These are phyloP conservation scores for Neurospora sp. DNA, from an alignment of 2,329 filamentous ascomycete species.

Conservation along the genomic window DNA sequence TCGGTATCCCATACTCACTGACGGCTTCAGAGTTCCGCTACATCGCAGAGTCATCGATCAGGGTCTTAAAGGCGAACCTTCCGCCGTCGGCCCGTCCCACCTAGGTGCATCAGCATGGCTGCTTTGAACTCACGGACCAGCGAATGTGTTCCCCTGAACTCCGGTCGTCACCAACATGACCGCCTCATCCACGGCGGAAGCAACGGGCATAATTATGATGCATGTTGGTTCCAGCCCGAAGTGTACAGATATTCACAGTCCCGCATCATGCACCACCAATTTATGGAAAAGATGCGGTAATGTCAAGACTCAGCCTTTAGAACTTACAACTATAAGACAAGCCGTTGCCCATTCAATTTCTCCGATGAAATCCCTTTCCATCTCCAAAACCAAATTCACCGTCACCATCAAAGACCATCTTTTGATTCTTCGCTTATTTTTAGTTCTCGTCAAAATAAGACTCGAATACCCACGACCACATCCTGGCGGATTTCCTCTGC, in stretches of 20 bases:
- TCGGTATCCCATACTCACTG: not conserved
- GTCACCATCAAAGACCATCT: not conserved
- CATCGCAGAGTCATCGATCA: not conserved
- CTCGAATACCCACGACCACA: not conserved
- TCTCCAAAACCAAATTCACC: not conserved
- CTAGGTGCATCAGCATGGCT: not conserved
- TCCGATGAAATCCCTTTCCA: not conserved
- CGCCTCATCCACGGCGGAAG: not conserved
- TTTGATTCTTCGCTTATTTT: not conserved
- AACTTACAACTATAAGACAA: not conserved
- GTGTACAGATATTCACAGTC: not conserved
- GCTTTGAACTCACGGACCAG: not conserved
- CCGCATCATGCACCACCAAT: not conserved
- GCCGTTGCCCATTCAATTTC: not conserved
- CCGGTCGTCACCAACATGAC: not conserved
- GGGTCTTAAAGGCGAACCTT: not conserved
- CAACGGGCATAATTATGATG: not conserved
- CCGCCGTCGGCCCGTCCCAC: not conserved
- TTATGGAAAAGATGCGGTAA: not conserved
- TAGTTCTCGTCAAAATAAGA: not conserved
- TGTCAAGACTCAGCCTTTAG: not conserved
- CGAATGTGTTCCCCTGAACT: not conserved
- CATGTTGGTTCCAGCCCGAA: not conserved
- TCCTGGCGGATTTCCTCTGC: not conserved
- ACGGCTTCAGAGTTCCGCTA: not conserved